These are phyloP conservation scores for Phyllosticta capitalensis DNA, from an alignment of 2,329 filamentous ascomycete species.

Conservation along the genomic window DNA sequence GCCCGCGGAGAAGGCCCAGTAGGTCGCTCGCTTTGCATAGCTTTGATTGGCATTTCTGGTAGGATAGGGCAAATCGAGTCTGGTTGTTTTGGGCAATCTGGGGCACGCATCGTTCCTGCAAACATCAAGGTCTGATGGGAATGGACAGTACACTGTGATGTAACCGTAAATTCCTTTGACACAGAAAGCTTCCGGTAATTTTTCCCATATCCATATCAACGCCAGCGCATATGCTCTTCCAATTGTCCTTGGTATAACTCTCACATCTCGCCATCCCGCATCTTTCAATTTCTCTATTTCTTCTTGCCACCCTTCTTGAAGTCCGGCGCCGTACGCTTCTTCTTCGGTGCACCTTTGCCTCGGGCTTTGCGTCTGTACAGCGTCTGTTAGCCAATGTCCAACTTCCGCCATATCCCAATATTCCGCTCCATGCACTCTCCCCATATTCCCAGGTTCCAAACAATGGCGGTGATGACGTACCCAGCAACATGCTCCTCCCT, in stretches of 20 bases:
- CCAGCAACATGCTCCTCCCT: conserved; percentile 61
- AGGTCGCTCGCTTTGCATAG: not conserved
- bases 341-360: conserved; percentile 69
- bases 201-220: not conserved
- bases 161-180: not conserved
- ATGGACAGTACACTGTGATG: not conserved
- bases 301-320: conserved; percentile 3
- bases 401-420: not conserved
- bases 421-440: not conserved
- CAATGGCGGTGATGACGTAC: conserved; percentile 17
- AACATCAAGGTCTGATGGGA: not conserved
- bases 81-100: not conserved
- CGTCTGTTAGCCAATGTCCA: not conserved
- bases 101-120: not conserved
- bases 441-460: conserved; percentile 2
- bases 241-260: not conserved
- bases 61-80: not conserved
- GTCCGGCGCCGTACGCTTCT: conserved; percentile 28
- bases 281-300: not conserved
- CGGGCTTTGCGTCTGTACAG: conserved; percentile 45
- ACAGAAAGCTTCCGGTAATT: not conserved
- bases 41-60: not conserved
- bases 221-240: not conserved
- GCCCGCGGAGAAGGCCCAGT: not conserved
- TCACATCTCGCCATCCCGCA: not conserved